Percentiles rank a stretch among this genome's conserved stretches.
Conservation (phyloP, 2,329 filamentous ascomycete species). For the Sporothrix sp. region DNA sequence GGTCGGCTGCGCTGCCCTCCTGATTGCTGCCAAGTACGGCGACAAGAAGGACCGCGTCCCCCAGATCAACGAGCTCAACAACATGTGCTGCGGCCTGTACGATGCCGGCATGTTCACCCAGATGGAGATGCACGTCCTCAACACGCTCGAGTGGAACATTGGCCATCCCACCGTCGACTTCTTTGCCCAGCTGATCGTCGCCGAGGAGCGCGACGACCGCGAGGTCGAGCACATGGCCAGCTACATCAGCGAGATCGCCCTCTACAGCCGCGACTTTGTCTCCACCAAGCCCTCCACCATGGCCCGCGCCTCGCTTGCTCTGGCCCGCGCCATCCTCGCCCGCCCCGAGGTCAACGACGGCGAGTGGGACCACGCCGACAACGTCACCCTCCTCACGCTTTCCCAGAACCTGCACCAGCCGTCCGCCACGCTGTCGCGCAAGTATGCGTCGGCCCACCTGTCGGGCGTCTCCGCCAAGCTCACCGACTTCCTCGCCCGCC, state of each 20-base stretch:
- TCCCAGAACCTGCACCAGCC: constrained; percentile 51
- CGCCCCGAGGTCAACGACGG: constrained; percentile 65
- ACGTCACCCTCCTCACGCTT: constrained; percentile 51
- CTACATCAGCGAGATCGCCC: constrained; percentile 88
- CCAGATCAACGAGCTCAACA: constrained; percentile 91
- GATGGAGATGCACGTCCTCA: constrained; percentile 99
- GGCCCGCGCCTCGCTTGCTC: constrained; percentile 74
- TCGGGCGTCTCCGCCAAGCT: constrained; percentile 46
- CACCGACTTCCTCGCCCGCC: constrained; percentile 49
- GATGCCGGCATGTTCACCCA: constrained; percentile 99
- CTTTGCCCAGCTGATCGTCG: constrained; percentile 79
- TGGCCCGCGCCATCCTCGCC: constrained; percentile 77
- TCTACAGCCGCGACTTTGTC: constrained; percentile 96
- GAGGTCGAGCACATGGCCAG: constrained; percentile 91
- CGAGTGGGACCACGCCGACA: constrained; percentile 67
- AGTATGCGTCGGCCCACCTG: constrained; percentile 46
- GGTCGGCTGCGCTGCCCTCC: constrained; percentile 86
- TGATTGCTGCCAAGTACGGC: constrained; percentile 97
- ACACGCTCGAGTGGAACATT: constrained; percentile 92
- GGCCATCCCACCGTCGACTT: constrained; percentile 93
- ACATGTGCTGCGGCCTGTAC: constrained; percentile 98
- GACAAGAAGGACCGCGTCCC: constrained; percentile 99
- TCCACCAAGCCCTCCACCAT: constrained; percentile 85
- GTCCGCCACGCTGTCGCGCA: constrained; percentile 47
- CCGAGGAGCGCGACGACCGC: constrained; percentile 66